Conservation (phyloP, 2,329 filamentous ascomycete species). For the Aspergillus melleus region DNA sequence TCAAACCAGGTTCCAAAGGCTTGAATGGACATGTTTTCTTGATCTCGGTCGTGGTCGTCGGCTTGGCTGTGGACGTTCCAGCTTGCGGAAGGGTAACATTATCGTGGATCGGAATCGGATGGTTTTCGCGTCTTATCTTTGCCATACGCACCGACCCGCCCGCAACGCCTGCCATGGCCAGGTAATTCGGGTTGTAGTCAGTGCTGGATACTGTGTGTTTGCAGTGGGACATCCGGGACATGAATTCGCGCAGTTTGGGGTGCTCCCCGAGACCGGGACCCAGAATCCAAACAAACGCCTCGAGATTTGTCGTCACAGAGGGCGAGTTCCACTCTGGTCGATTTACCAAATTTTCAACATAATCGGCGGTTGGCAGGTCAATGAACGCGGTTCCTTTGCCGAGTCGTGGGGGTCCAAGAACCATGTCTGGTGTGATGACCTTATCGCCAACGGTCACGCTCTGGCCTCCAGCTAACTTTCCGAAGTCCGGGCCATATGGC, state of each 20-base stretch:
- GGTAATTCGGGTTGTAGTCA: slow-evolving; percentile 73
- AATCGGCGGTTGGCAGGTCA: slow-evolving; percentile 71
- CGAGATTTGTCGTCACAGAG: slow-evolving; percentile 66
- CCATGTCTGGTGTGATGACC: slow-evolving; percentile 81
- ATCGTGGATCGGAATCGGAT: slow-evolving; percentile 67
- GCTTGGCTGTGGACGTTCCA: slow-evolving; percentile 21
- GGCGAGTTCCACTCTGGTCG: slow-evolving; percentile 70
- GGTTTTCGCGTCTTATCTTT: slow-evolving; percentile 71
- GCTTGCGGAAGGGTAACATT: slow-evolving; percentile 52
- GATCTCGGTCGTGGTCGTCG: slow-evolving; percentile 10
- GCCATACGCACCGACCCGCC: slow-evolving; percentile 68
- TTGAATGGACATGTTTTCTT: slow-evolving; percentile 25
- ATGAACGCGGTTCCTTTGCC: slow-evolving; percentile 77
- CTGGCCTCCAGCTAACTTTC: slow-evolving; percentile 61
- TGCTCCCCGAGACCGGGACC: slow-evolving; percentile 67
- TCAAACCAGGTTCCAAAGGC: slow-evolving; percentile 43
- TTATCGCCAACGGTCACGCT: slow-evolving; percentile 66
- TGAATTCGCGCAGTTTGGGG: slow-evolving; percentile 66
- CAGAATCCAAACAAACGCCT: slow-evolving; percentile 77
- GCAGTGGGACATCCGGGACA: slow-evolving; percentile 59
- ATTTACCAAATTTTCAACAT: slow-evolving; percentile 67
- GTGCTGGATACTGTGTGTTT: slow-evolving; percentile 76
- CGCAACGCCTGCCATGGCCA: slow-evolving; percentile 68
- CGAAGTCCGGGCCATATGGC: slow-evolving; percentile 58
- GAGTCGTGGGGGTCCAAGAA: slow-evolving; percentile 65